Percentiles rank a stretch among this genome's conserved stretches.
Evolutionary conservation across 306 rosid species (phyloP).

Genomic region (Acacia confusa): DNA sequence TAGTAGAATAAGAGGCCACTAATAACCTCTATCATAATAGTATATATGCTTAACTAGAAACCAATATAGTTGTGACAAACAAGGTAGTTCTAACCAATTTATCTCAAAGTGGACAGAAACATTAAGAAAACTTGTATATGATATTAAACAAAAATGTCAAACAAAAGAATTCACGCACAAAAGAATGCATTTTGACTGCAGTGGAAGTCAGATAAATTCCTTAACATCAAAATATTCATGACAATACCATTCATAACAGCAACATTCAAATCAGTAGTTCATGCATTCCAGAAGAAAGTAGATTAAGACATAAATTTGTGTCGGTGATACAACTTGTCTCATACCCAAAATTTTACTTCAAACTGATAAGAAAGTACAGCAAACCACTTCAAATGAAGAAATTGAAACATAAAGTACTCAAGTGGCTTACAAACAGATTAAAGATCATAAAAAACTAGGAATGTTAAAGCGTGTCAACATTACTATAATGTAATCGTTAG

Average conservation of each 20-base stretch:
- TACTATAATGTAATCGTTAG: no score
- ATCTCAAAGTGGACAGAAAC: constrained; percentile 28
- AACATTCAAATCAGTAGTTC: constrained; percentile 3
- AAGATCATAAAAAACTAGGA: not conserved
- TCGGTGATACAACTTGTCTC: not conserved
- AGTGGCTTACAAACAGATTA: not conserved
- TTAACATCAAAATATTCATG: not conserved
- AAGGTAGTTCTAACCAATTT: constrained; percentile 18
- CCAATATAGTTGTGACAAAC: constrained; percentile 20
- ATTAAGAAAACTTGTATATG: constrained; percentile 8
- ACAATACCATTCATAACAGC: constrained; percentile 11
- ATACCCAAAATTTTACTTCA: not conserved
- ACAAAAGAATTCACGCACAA: constrained; percentile 17
- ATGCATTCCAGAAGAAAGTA: not conserved
- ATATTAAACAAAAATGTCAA: not conserved
- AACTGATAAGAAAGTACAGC: not conserved
- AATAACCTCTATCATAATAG: not conserved
- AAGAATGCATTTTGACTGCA: constrained; percentile 18
- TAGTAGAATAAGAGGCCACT: not conserved
- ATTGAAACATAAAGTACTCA: not conserved
- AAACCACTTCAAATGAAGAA: constrained; percentile 1
- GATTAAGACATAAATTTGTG: constrained; percentile 1
- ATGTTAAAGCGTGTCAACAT: not conserved
- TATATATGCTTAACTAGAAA: not conserved
- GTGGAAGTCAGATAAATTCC: constrained; percentile 23